Evolutionary conservation across 805 yeast species (phyloP), one percentile per base, ranked within the genome.

Genomic region (Starmera quercuum): DNA sequence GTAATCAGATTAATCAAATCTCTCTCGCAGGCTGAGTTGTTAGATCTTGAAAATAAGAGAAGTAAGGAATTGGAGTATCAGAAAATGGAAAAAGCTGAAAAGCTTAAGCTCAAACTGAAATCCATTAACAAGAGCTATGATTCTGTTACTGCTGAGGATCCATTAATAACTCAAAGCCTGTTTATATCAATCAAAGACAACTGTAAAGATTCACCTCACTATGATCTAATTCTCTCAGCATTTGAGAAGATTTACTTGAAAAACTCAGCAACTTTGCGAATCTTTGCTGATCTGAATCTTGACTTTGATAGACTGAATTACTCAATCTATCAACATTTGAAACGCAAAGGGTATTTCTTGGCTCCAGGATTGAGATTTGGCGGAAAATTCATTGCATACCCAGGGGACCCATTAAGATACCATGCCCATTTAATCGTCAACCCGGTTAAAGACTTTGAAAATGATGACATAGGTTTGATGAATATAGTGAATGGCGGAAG

Each of bases 341-440:
- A 41, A 36, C 44, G 50, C 6, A 49, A 52, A 11, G 76, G 73
- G 2, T 81, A 66, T 53, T 73, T 62, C 37, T 44, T 83, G 13
- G 68, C 86, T 21, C 96, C 97, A 0, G 98, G 98, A 0, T 61
- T 87, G 21, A 69, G 95, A 37, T 90, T 88, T 56, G 98, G 98
- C 2, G 94, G 95, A 5, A 76, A 76, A 35, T 87, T 75, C 48
- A 73, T 92, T 37, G 87, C 88, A 2, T 90, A 90, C 44, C 97
- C 97, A 0, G 97, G 97, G 2, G 98, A 90, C 53, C 95, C 97
- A 7, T 61, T 90, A 34, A 58, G 92, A 30, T 92, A 75, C 49
- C 98, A 90, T 58, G 83, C 97, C 3, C 96, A 90, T 55, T 65
- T 78, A 42, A 78, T 84, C 5, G 82, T 84, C 3, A 71, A 73